A percentile compares a stretch with the other conserved stretches of the same genome.
Evolutionary conservation across 148 eudicot genomes (phyloP).

Genomic region (Rhododendron ovatum): DNA sequence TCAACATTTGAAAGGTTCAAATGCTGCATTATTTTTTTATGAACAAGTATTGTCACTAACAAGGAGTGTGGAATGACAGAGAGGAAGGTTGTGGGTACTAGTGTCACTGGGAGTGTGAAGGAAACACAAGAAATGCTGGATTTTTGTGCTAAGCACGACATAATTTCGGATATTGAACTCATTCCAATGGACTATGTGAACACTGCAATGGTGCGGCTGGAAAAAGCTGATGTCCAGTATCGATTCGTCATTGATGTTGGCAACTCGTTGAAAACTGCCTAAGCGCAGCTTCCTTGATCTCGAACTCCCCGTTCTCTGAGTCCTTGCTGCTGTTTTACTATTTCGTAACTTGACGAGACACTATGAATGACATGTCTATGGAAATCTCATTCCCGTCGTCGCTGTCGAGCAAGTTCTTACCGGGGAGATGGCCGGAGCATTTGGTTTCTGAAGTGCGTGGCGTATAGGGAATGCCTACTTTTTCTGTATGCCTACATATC

Average conservation of each 20-base stretch:
- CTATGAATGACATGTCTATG: no score
- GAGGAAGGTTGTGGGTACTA: background rate
- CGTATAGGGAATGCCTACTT: background rate
- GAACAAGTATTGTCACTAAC: background rate
- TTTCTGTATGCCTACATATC: background rate
- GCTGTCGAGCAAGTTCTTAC: background rate
- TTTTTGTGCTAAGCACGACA: background rate
- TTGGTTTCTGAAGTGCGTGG: background rate
- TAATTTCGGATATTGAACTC: background rate
- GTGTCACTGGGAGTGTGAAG: background rate
- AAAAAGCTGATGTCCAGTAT: background rate
- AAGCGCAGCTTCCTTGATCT: background rate
- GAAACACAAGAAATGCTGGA: background rate
- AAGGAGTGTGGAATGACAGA: background rate
- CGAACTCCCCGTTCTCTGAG: background rate
- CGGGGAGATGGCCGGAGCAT: background rate
- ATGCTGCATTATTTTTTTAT: no score
- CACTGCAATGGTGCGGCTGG: background rate
- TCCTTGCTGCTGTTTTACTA: background rate
- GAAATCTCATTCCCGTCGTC: background rate
- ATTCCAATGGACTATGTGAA: background rate
- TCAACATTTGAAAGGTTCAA: no score
- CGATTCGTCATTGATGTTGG: constrained; percentile 5
- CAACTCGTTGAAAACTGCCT: background rate
- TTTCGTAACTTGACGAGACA: background rate